Base-by-base conservation (phyloP, 1,284 basidiomycete genomes). In the Ceratobasidium sp. region DNA sequence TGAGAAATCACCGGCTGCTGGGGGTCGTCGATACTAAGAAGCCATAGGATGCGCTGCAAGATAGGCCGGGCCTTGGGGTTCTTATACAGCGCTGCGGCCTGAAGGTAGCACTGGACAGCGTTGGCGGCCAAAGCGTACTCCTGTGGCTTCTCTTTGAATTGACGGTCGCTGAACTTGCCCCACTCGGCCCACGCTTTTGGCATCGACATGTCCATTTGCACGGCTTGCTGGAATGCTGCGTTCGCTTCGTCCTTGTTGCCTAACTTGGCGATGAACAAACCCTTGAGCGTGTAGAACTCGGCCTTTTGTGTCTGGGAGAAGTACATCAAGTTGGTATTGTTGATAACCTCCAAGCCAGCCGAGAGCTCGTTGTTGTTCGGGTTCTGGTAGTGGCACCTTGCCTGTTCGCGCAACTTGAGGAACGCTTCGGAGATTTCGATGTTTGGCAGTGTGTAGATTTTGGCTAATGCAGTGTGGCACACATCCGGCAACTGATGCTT, bases 381-480 rank as follows among this genome's bases (percentile, higher is more conserved):
- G 79, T 94, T 96, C 82, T 98, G 96, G 82, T 98, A 98, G 83
- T 98, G 96, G 79, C 97, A 98, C 64, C 96, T 91, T n/a, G 98
- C 98, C 82, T 99, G 98, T 82, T 99, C 98, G 64, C 98, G 91
- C 43, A 99, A 88, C 83, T 99, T 99, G 74, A 99, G 86, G 87
- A 99, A 99, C 0, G 98, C 98, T 81, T 99, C 98, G 1, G 98
- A 98, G 77, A 99, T 99, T 83, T 99, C 98, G 83, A 99, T 99
- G 82, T 99, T 99, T 26, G 98, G 98, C 44, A 99, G 84, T 0
- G 95, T 98, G 83, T 99, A 99, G 79, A 99, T 99, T 84, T 96
- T 98, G 80, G 94, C 98, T 77, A 99, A 86, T 0, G 94, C 93
- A 16, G 88, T 94, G 83, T 96, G 96, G 84, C 98, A 99, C 66